Conservation (phyloP, 2,329 filamentous ascomycete genomes). For the Huntiella moniliformis region DNA sequence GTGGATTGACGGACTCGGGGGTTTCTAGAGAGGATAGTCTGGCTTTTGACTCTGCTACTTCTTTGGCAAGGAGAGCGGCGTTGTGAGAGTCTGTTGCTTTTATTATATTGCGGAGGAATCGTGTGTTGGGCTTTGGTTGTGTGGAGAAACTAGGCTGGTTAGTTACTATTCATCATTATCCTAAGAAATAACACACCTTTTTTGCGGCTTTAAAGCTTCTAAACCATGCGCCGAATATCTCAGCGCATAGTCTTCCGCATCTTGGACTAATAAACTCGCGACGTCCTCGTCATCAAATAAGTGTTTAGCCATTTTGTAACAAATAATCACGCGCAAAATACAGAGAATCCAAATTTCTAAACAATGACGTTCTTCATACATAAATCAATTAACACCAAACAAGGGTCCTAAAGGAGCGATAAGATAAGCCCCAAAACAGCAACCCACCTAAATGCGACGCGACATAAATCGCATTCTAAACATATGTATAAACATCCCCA, state of each 20-base stretch:
- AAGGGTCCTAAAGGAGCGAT: too few species aligned
- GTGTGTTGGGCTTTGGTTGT: conserved; percentile 68
- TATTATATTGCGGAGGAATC: conserved; percentile 75
- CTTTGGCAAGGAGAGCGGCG: conserved; percentile 64
- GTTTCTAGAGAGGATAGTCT: conserved; percentile 45
- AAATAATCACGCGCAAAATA: too few species aligned
- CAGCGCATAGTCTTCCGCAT: conserved; percentile 55
- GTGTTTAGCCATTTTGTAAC: conserved; percentile 13
- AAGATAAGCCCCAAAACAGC: neutral
- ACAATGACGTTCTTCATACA: too few species aligned
- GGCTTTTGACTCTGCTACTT: conserved; percentile 58
- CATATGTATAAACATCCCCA: too few species aligned
- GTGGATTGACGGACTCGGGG: conserved; percentile 25
- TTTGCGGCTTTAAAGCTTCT: conserved; percentile 37
- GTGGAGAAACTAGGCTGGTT: conserved; percentile 12
- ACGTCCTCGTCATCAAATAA: conserved; percentile 59
- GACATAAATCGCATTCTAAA: neutral
- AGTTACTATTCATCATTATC: conserved; percentile 7
- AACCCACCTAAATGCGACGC: neutral
- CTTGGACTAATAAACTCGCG: conserved; percentile 57
- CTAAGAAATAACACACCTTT: conserved; percentile 25
- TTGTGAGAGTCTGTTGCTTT: conserved; percentile 81
- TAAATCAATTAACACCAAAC: too few species aligned
- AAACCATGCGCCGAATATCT: conserved; percentile 60
- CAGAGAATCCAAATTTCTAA: too few species aligned